A percentile compares a stretch with the other conserved stretches of the same genome.
Conservation (phyloP, 495 filamentous ascomycete genomes). For the Astrocystis sublimbata region DNA sequence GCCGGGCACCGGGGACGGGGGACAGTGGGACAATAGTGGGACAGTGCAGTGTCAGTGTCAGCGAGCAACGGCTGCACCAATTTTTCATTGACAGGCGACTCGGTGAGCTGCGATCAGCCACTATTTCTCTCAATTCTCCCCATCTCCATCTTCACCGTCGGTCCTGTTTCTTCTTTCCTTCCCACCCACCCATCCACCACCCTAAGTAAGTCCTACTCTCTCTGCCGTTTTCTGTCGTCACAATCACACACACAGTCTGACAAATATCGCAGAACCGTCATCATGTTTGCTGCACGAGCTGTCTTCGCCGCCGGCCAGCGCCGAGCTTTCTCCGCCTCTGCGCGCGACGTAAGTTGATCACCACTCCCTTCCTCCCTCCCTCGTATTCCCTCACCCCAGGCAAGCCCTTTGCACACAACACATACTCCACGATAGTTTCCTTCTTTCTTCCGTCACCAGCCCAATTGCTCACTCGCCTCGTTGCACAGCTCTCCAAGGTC, state of each 20-base stretch:
- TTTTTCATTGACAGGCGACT: constrained; percentile 3
- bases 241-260: too few species aligned
- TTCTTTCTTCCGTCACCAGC: too few species aligned
- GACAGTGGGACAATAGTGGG: too few species aligned
- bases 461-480: not conserved
- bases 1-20: too few species aligned
- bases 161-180: not conserved
- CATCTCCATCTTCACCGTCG: not conserved
- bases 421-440: not conserved
- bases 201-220: not conserved
- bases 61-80: not conserved
- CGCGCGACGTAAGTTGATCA: constrained; percentile 69
- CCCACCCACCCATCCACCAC: not conserved
- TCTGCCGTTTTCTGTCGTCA: not conserved
- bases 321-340: constrained; percentile 91
- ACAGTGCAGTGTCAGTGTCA: not conserved
- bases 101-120: too few species aligned
- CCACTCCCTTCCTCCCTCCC: constrained; percentile 14
- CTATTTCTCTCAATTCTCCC: constrained; percentile 1
- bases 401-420: not conserved
- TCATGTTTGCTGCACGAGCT: constrained; percentile 33
- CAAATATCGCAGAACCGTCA: not conserved
- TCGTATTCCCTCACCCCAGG: constrained; percentile 22
- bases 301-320: constrained; percentile 61
- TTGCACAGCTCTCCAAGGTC: constrained; percentile 84